Evolutionary conservation across 176 grass and related monocot genomes (phyloP).

Genomic region (Neostapfia colusana): DNA sequence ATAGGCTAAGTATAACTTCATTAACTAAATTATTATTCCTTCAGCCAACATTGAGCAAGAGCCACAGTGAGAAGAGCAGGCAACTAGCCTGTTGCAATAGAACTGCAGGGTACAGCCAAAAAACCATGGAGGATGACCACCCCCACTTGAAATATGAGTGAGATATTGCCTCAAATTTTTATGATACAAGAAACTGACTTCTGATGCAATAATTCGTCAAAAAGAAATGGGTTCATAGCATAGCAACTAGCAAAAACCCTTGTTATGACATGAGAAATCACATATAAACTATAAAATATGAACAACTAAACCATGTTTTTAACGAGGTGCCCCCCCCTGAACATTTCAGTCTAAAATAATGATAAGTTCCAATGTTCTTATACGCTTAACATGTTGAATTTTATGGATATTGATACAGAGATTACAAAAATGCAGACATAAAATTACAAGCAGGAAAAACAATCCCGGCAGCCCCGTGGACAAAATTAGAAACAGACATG

Average conservation of each 20-base stretch:
- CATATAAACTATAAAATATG: background rate
- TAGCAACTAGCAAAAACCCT: background rate
- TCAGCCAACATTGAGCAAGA: background rate
- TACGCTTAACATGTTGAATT: background rate
- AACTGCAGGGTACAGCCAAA: background rate
- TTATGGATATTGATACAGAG: background rate
- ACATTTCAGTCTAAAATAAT: background rate
- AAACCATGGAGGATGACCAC: background rate
- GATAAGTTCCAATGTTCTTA: background rate
- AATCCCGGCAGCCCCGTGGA: background rate
- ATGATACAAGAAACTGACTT: background rate
- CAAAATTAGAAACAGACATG: background rate
- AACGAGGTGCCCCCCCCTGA: background rate
- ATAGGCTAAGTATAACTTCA: background rate
- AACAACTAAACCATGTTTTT: background rate
- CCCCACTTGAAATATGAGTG: background rate
- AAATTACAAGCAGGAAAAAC: slow-evolving; percentile 7
- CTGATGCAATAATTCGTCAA: background rate
- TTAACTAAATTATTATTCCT: slow-evolving; percentile 8
- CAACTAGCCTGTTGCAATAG: background rate
- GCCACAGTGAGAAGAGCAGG: background rate
- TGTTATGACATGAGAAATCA: too few species aligned
- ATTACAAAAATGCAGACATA: slow-evolving; percentile 2
- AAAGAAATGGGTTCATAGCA: background rate
- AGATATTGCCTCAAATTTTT: background rate